Conservation (phyloP, 805 yeast species). For the Teunomyces gatunensis region DNA sequence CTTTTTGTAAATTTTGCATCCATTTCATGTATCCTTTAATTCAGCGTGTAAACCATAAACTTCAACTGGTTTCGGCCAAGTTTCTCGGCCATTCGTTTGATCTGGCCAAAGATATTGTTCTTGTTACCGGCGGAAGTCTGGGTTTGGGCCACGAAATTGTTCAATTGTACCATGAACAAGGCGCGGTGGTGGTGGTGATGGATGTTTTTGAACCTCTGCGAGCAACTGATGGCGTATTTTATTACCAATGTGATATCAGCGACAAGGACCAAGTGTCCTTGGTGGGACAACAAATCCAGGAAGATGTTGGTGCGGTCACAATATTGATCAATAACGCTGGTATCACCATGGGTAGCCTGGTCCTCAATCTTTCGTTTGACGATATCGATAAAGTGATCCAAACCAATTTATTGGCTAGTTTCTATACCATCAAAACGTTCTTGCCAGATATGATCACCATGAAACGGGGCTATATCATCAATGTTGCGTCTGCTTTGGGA, state of each 20-base stretch:
- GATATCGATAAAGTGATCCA: conserved; percentile 63
- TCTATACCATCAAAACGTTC: conserved; percentile 66
- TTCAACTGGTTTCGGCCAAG: conserved; percentile 32
- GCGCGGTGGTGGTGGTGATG: conserved; percentile 59
- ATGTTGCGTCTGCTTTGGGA: conserved; percentile 83
- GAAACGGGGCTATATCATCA: conserved; percentile 72
- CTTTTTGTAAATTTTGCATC: background rate
- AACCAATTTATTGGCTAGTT: conserved; percentile 69
- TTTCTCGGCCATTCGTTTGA: conserved; percentile 54
- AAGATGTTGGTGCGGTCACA: conserved; percentile 58
- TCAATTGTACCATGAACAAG: conserved; percentile 36
- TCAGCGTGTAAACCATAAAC: conserved; percentile 5
- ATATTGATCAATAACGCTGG: conserved; percentile 87
- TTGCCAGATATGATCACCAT: conserved; percentile 66
- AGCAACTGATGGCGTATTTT: conserved; percentile 43
- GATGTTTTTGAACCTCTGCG: conserved; percentile 48
- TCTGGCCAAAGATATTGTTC: conserved; percentile 55
- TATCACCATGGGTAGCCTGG: conserved; percentile 54
- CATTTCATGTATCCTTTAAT: background rate
- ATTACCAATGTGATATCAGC: conserved; percentile 71
- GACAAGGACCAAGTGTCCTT: conserved; percentile 42
- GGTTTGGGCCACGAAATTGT: conserved; percentile 78
- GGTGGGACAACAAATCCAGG: conserved; percentile 38
- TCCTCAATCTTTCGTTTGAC: conserved; percentile 51
- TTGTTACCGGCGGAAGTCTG: conserved; percentile 80